These are phyloP conservation scores for Colletotrichum acutatum DNA, from an alignment of 2,329 filamentous ascomycete genomes.

Conservation along the genomic window DNA sequence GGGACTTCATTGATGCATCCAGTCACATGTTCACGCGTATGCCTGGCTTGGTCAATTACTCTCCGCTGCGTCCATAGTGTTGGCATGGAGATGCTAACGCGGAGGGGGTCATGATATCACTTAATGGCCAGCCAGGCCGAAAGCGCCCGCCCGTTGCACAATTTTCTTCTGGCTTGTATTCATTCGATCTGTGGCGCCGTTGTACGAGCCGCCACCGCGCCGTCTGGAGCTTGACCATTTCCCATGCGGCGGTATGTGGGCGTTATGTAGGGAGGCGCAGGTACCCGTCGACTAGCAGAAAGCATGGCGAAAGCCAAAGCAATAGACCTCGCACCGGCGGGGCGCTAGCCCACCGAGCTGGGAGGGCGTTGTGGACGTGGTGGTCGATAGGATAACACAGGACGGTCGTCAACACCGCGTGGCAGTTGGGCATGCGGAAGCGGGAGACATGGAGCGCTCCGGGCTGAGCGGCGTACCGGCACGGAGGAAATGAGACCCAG, in stretches of 20 bases:
- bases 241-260: conserved; percentile 8
- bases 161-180: neutral
- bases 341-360: conserved; percentile 7
- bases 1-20: neutral
- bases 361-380: neutral
- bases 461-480: conserved; percentile 11
- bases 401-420: neutral
- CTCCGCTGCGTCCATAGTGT: neutral
- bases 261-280: conserved; percentile 26
- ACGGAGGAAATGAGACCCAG: conserved; percentile 20
- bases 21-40: neutral
- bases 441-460: conserved; percentile 1
- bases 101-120: conserved; percentile 10
- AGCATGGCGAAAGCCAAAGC: conserved; percentile 22
- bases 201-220: neutral
- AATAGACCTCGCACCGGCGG: conserved; percentile 17
- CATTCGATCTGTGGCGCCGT: conserved; percentile 27
- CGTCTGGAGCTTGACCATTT: neutral
- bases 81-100: neutral
- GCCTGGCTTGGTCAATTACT: neutral
- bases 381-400: neutral
- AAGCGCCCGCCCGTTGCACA: neutral
- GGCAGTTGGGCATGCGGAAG: neutral
- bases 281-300: conserved; percentile 26
- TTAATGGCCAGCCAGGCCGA: conserved; percentile 3